Base-by-base conservation (phyloP, 352 stramenopile genomes). In the Phytophthora ohioensis region DNA sequence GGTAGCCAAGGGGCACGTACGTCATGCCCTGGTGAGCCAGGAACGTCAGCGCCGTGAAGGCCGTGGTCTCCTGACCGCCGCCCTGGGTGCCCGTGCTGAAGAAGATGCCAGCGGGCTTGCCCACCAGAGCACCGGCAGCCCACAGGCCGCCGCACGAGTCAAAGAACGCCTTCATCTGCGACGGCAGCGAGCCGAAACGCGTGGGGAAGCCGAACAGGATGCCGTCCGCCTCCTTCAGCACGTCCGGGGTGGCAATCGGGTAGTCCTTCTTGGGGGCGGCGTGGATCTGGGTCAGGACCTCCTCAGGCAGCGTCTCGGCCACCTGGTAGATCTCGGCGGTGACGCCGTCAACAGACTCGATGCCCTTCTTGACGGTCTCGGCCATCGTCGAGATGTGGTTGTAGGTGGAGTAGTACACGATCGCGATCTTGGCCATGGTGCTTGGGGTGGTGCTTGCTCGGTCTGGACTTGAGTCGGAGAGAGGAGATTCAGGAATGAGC, bases 351-450 rank as follows among this genome's bases (percentile, higher is more conserved):
- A 75, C 54, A 17, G 67, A 75, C 55, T 75, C 67, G 47, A 69
- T 8, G 34, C 67, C 67, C 13, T 49, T 47, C 54, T 74, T 74
- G 53, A 30, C 60, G 15, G 60, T 21, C 11, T 74, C 61, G 15
- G 67, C 67, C 5, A 75, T 32, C 54, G 45, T 66, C 17, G 61
- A 38, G 47, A 75, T 32, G 67, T 75, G 67, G 55, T 42, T 42
- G 61, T 75, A 75, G 41, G 60, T 71, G 54, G 67, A 75, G 67
- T 75, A 75, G 61, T 75, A 75, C 54, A 75, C 46, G 55, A 75
- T 71, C 41, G 67, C 67, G 61, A 75, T 71, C 54, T 71, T 75
- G 54, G 61, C 34, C 67, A 75, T 75, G 67, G 30, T 68, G 34
- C 3, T 38, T 43, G 51, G 39, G 38, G 30, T 41, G 39, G 34